Percentiles rank a stretch among this genome's conserved stretches.
Evolutionary conservation across 2,329 filamentous ascomycete species (phyloP).

Genomic region (Claviceps pazoutovae): DNA sequence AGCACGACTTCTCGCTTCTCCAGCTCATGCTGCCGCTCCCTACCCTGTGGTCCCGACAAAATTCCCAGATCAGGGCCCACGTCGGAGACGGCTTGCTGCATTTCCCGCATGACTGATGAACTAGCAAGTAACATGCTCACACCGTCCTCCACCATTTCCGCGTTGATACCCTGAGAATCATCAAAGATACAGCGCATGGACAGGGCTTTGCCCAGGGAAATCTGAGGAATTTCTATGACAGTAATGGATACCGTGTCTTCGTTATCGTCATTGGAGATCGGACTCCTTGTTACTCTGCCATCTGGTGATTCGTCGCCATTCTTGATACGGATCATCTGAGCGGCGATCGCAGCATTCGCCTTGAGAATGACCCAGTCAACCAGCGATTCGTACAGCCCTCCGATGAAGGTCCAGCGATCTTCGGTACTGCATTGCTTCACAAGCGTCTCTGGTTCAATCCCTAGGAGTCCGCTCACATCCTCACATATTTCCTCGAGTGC

Average conservation of each 20-base stretch:
- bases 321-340: conserved; percentile 54
- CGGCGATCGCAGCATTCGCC: conserved; percentile 72
- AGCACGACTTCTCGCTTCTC: conserved; percentile 74
- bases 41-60: conserved; percentile 48
- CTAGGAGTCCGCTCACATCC: conserved; percentile 75
- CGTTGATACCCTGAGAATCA: conserved; percentile 81
- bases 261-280: conserved; percentile 54
- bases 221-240: conserved; percentile 71
- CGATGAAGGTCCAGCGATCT: conserved; percentile 70
- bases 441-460: conserved; percentile 74
- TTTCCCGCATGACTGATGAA: conserved; percentile 75
- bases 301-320: conserved; percentile 55
- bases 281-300: conserved; percentile 47
- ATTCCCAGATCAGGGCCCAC: conserved; percentile 70
- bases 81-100: conserved; percentile 66
- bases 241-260: conserved; percentile 82
- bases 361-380: conserved; percentile 90
- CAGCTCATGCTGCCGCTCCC: conserved; percentile 62
- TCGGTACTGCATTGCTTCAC: conserved; percentile 66
- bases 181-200: conserved; percentile 86
- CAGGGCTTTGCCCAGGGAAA: conserved; percentile 72
- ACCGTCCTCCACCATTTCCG: conserved; percentile 94
- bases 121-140: conserved; percentile 60
- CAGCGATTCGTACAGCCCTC: conserved; percentile 79
- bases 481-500: conserved; percentile 75